These are phyloP conservation scores for Dactylis glomerata DNA, from an alignment of 176 grass and related monocot species.

Conservation along the genomic window DNA sequence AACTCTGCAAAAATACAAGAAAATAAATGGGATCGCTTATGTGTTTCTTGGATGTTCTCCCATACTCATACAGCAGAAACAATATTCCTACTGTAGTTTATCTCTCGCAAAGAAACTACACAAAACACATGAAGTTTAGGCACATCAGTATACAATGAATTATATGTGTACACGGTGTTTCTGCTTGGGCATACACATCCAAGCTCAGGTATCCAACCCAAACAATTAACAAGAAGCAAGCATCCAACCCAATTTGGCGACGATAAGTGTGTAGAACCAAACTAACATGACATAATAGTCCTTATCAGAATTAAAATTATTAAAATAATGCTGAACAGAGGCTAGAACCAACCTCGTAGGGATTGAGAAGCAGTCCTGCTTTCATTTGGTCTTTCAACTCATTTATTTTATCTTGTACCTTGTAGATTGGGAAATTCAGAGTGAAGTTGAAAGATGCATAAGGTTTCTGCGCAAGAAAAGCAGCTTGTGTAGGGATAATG, in stretches of 20 bases:
- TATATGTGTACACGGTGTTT: not conserved
- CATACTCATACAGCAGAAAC: not conserved
- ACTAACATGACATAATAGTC: constrained; percentile 1
- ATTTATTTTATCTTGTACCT: constrained; percentile 59
- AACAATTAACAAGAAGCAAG: constrained; percentile 15
- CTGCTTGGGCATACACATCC: not conserved
- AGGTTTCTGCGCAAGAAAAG: constrained; percentile 73
- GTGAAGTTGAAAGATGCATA: constrained; percentile 83
- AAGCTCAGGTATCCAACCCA: not conserved
- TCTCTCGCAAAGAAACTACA: not conserved
- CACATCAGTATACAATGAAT: not conserved
- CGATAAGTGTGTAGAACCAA: not conserved
- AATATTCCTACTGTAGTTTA: not conserved
- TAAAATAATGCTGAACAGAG: not conserved
- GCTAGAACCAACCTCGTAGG: constrained; percentile 60
- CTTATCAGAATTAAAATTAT: not conserved
- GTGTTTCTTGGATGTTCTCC: not conserved
- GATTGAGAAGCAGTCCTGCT: constrained; percentile 59
- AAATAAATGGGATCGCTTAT: not conserved
- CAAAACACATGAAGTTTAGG: not conserved
- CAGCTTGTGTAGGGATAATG: constrained; percentile 81
- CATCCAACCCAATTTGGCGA: not conserved
- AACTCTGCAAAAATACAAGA: not conserved
- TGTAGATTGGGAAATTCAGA: constrained; percentile 71
- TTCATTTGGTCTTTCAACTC: constrained; percentile 91